Evolutionary conservation across 2,329 filamentous ascomycete species (phyloP).

Genomic region (Reticulascus tulasneorum): DNA sequence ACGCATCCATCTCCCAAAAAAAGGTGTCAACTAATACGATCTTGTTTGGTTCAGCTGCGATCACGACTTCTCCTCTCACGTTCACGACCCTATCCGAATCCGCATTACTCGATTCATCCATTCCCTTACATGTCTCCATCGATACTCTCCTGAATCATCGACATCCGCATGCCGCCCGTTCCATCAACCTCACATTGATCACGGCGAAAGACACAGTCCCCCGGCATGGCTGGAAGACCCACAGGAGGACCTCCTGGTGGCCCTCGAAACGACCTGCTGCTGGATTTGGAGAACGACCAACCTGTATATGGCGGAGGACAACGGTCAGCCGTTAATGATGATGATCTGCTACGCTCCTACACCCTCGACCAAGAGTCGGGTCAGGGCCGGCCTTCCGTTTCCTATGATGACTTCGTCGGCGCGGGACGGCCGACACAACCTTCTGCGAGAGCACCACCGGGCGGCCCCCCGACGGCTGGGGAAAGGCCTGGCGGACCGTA

Average conservation of each 20-base stretch:
- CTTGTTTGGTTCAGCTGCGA: too few species aligned
- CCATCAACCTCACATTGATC: slow-evolving; percentile 20
- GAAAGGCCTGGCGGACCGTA: slow-evolving; percentile 37
- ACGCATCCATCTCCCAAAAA: slow-evolving; percentile 15
- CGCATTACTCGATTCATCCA: slow-evolving; percentile 2
- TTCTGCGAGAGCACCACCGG: slow-evolving; percentile 34
- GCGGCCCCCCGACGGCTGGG: slow-evolving; percentile 18
- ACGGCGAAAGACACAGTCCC: slow-evolving; percentile 27
- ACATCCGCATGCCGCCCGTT: slow-evolving; percentile 24
- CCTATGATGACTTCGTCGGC: slow-evolving; percentile 93
- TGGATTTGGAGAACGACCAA: slow-evolving; percentile 70
- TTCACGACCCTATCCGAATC: neutral
- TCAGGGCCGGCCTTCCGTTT: slow-evolving; percentile 75
- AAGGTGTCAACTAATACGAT: too few species aligned
- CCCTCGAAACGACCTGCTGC: slow-evolving; percentile 57
- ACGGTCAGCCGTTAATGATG: slow-evolving; percentile 74
- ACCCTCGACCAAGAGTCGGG: slow-evolving; percentile 61
- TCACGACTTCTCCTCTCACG: neutral
- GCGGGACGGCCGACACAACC: slow-evolving; percentile 49
- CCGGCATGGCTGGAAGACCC: slow-evolving; percentile 59
- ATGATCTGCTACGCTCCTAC: slow-evolving; percentile 73
- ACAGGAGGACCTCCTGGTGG: slow-evolving; percentile 44
- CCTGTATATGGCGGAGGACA: slow-evolving; percentile 72
- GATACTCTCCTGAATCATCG: slow-evolving; percentile 7
- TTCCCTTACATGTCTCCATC: slow-evolving; percentile 6